Conservation (phyloP, 192 early-diverging fungal genomes). For the Chytriomyces hyalinus region DNA sequence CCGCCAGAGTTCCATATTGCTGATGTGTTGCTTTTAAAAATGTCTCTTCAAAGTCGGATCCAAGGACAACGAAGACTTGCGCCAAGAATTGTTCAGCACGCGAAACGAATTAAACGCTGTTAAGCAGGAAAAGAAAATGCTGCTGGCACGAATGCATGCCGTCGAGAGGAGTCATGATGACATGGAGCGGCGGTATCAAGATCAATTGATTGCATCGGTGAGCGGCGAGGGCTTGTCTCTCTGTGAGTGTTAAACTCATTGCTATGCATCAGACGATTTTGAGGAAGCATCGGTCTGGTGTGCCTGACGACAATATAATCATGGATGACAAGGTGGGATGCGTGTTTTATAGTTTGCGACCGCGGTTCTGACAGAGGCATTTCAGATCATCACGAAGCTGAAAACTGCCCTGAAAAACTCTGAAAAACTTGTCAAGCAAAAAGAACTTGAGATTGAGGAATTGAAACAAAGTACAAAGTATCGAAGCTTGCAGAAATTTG, state of each 20-base stretch:
- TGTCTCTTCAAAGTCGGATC: slow-evolving; percentile 12
- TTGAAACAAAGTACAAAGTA: slow-evolving; percentile 35
- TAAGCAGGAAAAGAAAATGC: slow-evolving; percentile 33
- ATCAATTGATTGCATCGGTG: slow-evolving; percentile 33
- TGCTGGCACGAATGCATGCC: slow-evolving; percentile 10
- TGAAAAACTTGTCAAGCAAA: slow-evolving; percentile 30
- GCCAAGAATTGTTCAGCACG: slow-evolving; percentile 28
- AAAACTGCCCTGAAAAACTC: slow-evolving; percentile 21
- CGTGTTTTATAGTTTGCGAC: not conserved
- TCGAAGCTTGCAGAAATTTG: slow-evolving; percentile 33
- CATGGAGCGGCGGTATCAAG: slow-evolving; percentile 37
- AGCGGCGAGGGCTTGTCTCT: not conserved
- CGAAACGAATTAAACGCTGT: slow-evolving; percentile 27
- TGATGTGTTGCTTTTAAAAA: not conserved
- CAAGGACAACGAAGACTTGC: slow-evolving; percentile 32
- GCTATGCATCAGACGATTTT: not conserved
- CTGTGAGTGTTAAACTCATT: not conserved
- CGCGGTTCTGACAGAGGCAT: not conserved
- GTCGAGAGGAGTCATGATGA: slow-evolving; percentile 28
- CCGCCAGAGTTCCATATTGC: not conserved
- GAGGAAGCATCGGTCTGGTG: slow-evolving; percentile 21
- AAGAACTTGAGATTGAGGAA: slow-evolving; percentile 32
- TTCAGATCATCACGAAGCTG: slow-evolving; percentile 29
- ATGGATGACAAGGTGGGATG: slow-evolving; percentile 24
- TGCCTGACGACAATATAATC: not conserved